A percentile compares a stretch with the other conserved stretches of the same genome.
Evolutionary conservation across 192 early-diverging fungal species (phyloP).

Genomic region (Lobulomyces angularis): DNA sequence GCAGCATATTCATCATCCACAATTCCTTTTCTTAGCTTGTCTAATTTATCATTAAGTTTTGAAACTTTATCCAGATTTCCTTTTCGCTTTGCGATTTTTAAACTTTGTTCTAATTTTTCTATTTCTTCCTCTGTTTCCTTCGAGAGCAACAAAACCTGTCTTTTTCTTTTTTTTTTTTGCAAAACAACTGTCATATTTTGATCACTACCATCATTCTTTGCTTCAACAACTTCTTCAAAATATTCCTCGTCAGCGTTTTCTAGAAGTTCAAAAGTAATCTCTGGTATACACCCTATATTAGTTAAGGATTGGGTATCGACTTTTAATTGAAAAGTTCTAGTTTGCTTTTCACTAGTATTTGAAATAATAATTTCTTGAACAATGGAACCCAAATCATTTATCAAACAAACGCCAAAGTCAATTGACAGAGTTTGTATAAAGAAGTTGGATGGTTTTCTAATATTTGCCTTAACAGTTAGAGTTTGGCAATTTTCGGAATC

Average conservation of each 20-base stretch:
- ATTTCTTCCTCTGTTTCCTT: slow-evolving; percentile 87
- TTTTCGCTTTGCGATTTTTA: slow-evolving; percentile 91
- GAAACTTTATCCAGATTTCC: slow-evolving; percentile 73
- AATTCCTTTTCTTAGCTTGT: slow-evolving; percentile 46
- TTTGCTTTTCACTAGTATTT: slow-evolving; percentile 68
- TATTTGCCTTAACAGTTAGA: slow-evolving; percentile 76
- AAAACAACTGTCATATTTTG: slow-evolving; percentile 8
- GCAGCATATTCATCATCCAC: slow-evolving; percentile 23
- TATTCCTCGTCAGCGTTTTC: slow-evolving; percentile 47
- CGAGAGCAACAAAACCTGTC: slow-evolving; percentile 22
- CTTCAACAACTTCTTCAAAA: slow-evolving; percentile 13
- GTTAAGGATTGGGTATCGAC: slow-evolving; percentile 59
- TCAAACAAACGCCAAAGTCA: slow-evolving; percentile 60
- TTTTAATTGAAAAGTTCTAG: slow-evolving; percentile 63
- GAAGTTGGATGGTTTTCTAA: slow-evolving; percentile 80
- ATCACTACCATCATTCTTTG: not conserved
- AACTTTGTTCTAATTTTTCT: slow-evolving; percentile 89
- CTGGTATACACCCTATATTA: slow-evolving; percentile 40
- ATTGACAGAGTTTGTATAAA: slow-evolving; percentile 58
- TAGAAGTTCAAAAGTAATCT: slow-evolving; percentile 48
- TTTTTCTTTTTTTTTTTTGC: slow-evolving; percentile 12
- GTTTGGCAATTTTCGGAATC: slow-evolving; percentile 70
- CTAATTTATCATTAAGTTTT: slow-evolving; percentile 65
- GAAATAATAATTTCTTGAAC: slow-evolving; percentile 57
- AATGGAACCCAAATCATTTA: slow-evolving; percentile 36